Evolutionary conservation across 2,329 filamentous ascomycete species (phyloP), one percentile per base, ranked within the genome.

Genomic region (Herpomyces periplanetae): DNA sequence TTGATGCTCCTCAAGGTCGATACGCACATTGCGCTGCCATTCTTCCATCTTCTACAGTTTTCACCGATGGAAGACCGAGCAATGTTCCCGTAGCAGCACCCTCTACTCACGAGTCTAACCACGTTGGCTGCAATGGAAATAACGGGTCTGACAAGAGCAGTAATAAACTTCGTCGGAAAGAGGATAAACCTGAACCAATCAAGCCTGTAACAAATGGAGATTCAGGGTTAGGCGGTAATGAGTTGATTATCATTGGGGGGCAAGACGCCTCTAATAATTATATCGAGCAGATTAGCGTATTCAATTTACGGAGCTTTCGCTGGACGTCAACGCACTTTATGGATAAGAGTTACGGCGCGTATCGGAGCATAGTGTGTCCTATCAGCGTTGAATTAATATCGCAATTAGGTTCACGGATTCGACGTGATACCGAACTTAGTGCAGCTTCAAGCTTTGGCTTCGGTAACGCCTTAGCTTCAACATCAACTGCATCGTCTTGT

Each of bases 261-360:
- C 80, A 96, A 37, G 80, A 96, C 33, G 80, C 66, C 20, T 62
- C 63, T n/a, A 96, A 96, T 36, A 73, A 87, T 36, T 96, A 96
- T 34, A 96, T 96, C 28, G 75, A 96, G 38, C 71, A 96, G 38
- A 84, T 96, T 26, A 91, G 71, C 34, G 69, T 96, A 2, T 96
- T 96, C 45, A 96, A 96, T 31, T 45, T 96, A 11, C 56, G 80
- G 18, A 88, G 69, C 34, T 42, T 91, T 23, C 85, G 80, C 39
- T 96, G 80, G 80, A 87, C 69, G 2, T 68, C 65, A 8, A 88
- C 71, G 2, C 66, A 68, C 26, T 48, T 60, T 1, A 47, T 91
- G 17, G 73, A 71, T 19, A 68, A 75, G 37, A 87, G 69, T 31
- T 96, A 80, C 34, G 80, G 80, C 25, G 80, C 80, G 1, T 96